Evolutionary conservation across 306 rosid genomes (phyloP).

Genomic region (Sicyos baderoa): DNA sequence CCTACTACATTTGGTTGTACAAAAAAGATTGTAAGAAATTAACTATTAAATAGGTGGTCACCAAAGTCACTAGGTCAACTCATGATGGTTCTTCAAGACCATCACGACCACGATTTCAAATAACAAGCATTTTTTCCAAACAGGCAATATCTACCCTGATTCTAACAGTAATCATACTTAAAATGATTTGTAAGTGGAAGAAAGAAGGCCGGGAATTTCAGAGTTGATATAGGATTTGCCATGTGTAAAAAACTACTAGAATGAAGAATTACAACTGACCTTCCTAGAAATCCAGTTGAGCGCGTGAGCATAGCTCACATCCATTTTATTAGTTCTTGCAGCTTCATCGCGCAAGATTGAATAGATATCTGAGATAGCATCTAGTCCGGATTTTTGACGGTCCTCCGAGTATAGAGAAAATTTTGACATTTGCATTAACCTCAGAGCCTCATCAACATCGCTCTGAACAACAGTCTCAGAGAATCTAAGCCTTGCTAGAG

Average conservation of each 20-base stretch:
- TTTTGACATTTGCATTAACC: conserved; percentile 98
- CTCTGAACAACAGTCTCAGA: conserved; percentile 87
- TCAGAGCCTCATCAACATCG: conserved; percentile 90
- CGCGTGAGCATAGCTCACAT: conserved; percentile 81
- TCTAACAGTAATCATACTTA: background rate
- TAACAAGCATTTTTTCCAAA: background rate
- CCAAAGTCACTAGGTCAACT: no score
- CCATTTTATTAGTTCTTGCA: conserved; percentile 56
- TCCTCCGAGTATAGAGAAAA: conserved; percentile 92
- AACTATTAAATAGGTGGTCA: no score
- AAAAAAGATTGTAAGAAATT: no score
- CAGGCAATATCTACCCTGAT: background rate
- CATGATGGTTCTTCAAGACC: no score
- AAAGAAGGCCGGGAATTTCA: background rate
- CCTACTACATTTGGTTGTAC: no score
- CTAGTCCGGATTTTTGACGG: conserved; percentile 88
- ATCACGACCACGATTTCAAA: no score
- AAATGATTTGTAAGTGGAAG: background rate
- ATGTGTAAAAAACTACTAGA: background rate
- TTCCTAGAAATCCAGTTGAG: conserved; percentile 95
- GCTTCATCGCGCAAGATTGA: conserved; percentile 94
- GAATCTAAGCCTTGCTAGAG: conserved; percentile 87
- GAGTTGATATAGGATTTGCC: background rate
- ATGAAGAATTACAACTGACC: conserved; percentile 33
- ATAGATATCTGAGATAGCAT: conserved; percentile 89